Conservation (phyloP, 1,284 basidiomycete species). For the Schizophyllum amplum region DNA sequence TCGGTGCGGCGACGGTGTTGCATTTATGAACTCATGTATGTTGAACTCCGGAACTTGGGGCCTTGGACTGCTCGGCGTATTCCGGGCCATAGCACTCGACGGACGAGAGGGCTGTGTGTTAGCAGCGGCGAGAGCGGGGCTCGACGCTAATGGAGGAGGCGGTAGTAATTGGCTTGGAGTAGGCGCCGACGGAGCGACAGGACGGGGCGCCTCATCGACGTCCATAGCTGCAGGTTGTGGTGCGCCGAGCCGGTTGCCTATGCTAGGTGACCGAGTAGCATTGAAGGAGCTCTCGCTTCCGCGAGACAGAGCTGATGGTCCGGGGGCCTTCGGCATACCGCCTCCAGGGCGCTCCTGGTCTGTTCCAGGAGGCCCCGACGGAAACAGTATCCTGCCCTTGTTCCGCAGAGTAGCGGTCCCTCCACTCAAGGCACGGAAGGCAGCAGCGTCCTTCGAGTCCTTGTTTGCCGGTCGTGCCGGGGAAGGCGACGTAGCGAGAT, state of each 20-base stretch:
- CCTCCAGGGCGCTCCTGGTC: neutral
- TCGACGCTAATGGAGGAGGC: neutral
- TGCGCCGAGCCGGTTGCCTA: slow-evolving; percentile 26
- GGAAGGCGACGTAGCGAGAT: slow-evolving; percentile 72
- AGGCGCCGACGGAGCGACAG: slow-evolving; percentile 20
- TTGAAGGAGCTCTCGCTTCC: slow-evolving; percentile 31
- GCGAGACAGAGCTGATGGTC: slow-evolving; percentile 17
- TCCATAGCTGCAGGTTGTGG: slow-evolving; percentile 3
- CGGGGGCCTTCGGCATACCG: slow-evolving; percentile 17
- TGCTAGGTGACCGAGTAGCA: slow-evolving; percentile 33
- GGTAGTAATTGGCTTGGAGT: no score
- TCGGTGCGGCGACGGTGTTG: slow-evolving; percentile 48
- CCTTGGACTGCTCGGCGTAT: neutral
- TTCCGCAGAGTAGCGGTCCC: slow-evolving; percentile 39
- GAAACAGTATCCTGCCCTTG: slow-evolving; percentile 63
- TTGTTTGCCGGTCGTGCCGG: slow-evolving; percentile 54
- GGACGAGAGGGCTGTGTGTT: neutral
- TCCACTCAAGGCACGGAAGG: slow-evolving; percentile 46
- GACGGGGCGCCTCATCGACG: neutral
- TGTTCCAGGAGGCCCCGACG: slow-evolving; percentile 22
- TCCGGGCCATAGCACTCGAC: neutral
- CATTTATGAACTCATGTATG: slow-evolving; percentile 63
- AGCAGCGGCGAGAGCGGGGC: slow-evolving; percentile 8
- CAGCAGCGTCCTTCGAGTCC: slow-evolving; percentile 43
- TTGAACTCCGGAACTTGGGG: slow-evolving; percentile 37